Evolutionary conservation across 1,139 yeast species (phyloP), one percentile per base, ranked within the genome.

Genomic region (Taphrina confusa): DNA sequence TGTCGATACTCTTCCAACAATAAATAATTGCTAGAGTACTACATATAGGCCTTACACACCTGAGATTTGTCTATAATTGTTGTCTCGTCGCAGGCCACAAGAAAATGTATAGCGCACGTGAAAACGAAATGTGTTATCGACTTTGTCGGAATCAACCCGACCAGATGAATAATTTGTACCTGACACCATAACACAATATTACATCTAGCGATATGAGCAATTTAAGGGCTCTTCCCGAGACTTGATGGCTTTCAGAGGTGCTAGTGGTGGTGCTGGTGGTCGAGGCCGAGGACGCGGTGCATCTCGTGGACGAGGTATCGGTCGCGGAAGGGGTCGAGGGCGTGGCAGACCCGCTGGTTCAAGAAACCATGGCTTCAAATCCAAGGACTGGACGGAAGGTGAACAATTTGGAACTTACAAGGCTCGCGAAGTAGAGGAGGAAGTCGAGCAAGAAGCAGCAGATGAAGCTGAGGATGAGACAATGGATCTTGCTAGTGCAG

Each of bases 281-380:
- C 8, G 28, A 3, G 27, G 42, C 14, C 20, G 49, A 12, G 49
- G 61, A 25, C 62, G 62, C 54, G 60, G 60, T 33, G 57, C 57
- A 23, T 39, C 54, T 36, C 61, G 60, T 46, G 81, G 81, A 64
- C 75, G 77, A 61, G 91, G 92, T 1, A 77, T 92, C 68, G 76
- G 78, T 51, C 81, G 81, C 63, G 68, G 81, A 67, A 76, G 92
- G 70, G 75, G 75, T 1, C 80, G 85, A 31, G 79, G 81, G 3
- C 77, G 88, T 72, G 57, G 56, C 9, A 9, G 60, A 79, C 84
- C 3, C 73, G 81, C 12, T 72, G 78, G 63, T 72, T 80, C 67
- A 67, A 37, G 55, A 12, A 25, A 70, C 37, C 65, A 64, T 6
- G 58, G 58, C 9, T 44, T 28, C 27, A 31, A 33, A 20, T 8